These are phyloP conservation scores for Phlyctochytrium planicorne DNA, from an alignment of 192 early-diverging fungal genomes.

Conservation along the genomic window DNA sequence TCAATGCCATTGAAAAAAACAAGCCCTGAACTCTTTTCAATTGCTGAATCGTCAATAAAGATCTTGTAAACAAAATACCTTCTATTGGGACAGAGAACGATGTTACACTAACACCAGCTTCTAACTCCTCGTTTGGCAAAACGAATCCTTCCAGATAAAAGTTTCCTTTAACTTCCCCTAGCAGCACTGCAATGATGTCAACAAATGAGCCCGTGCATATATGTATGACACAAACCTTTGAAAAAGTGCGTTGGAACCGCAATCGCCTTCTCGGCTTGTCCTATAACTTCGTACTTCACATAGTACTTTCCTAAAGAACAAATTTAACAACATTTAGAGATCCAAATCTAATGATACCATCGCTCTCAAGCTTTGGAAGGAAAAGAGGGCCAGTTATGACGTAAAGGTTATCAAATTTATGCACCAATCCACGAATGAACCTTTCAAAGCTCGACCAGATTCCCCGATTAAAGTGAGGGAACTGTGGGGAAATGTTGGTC, in stretches of 20 bases:
- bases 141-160: conserved; percentile 72
- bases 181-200: conserved; percentile 47
- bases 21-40: conserved; percentile 46
- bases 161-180: conserved; percentile 56
- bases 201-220: not conserved
- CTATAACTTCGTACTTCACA: conserved; percentile 87
- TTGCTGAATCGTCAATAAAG: conserved; percentile 21
- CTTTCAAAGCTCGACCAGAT: conserved; percentile 89
- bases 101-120: conserved; percentile 60
- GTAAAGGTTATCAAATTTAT: conserved; percentile 77
- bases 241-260: conserved; percentile 93
- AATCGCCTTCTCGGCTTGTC: conserved; percentile 71
- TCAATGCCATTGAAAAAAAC: conserved; percentile 36
- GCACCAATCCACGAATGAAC: conserved; percentile 72
- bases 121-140: conserved; percentile 77
- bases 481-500: conserved; percentile 20
- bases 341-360: too few relatives aligned
- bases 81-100: conserved; percentile 74
- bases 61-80: conserved; percentile 61
- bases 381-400: conserved; percentile 87
- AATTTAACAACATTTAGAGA: not conserved
- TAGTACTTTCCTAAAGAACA: conserved; percentile 37
- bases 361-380: conserved; percentile 68
- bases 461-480: conserved; percentile 81
- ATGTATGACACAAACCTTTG: conserved; percentile 51